phyloP scores from a whole-genome alignment of 495 filamentous ascomycete species.

The Hyaloscypha hepaticicola region DNA sequence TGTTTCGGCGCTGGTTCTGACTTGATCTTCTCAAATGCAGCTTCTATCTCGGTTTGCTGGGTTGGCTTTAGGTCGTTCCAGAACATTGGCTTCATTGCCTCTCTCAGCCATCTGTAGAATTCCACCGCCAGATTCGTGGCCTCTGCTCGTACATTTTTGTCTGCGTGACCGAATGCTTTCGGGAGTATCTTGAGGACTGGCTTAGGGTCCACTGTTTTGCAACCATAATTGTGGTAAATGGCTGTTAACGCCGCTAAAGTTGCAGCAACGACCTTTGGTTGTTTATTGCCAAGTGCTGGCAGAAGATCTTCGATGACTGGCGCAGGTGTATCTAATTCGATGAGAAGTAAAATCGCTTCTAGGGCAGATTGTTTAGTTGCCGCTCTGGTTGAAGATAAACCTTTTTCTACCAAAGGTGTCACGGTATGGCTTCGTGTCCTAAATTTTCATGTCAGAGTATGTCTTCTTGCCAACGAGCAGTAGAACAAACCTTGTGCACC shows the following conservation, averaged over 20 bases:
- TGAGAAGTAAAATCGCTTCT: slow-evolving; percentile 83
- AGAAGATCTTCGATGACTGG: slow-evolving; percentile 90
- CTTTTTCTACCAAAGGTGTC: slow-evolving; percentile 83
- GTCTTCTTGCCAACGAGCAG: not conserved
- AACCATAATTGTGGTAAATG: slow-evolving; percentile 90
- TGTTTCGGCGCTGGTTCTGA: slow-evolving; percentile 86
- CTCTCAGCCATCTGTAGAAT: slow-evolving; percentile 94
- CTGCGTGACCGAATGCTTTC: slow-evolving; percentile 91
- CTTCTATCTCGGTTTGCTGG: slow-evolving; percentile 91
- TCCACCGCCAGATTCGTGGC: slow-evolving; percentile 90
- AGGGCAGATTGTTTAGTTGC: slow-evolving; percentile 83
- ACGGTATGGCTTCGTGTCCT: slow-evolving; percentile 76
- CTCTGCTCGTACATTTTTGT: slow-evolving; percentile 97
- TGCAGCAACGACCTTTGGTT: slow-evolving; percentile 90
- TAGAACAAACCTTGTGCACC: slow-evolving; percentile 59
- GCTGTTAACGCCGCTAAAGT: slow-evolving; percentile 74
- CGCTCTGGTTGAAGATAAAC: slow-evolving; percentile 79
- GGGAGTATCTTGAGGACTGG: slow-evolving; percentile 88
- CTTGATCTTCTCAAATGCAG: slow-evolving; percentile 90
- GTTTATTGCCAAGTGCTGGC: slow-evolving; percentile 83
- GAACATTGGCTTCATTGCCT: slow-evolving; percentile 98
- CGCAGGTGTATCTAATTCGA: slow-evolving; percentile 84
- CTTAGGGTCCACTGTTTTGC: slow-evolving; percentile 95
- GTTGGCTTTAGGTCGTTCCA: slow-evolving; percentile 95
- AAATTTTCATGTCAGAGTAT: slow-evolving; percentile 16